Conservation (phyloP, 1,284 basidiomycete genomes). For the Trichosporon sp. region DNA sequence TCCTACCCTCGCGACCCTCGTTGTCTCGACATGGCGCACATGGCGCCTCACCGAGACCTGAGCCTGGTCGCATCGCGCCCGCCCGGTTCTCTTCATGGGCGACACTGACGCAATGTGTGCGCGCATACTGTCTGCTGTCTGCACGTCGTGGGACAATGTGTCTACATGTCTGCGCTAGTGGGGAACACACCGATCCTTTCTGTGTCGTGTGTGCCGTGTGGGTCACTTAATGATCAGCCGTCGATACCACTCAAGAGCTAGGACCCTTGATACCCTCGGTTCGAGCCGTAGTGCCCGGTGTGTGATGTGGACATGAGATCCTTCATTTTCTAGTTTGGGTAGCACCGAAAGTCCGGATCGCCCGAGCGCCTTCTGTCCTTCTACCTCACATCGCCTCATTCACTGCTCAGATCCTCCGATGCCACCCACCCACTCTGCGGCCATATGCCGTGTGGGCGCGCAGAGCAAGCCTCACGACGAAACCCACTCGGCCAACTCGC, state of each 20-base stretch:
- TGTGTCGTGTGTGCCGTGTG: background rate
- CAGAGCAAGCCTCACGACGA: background rate
- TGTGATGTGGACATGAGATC: background rate
- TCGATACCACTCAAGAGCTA: background rate
- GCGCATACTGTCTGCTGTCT: no score
- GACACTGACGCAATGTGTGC: background rate
- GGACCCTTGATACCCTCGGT: background rate
- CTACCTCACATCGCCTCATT: background rate
- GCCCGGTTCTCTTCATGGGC: background rate
- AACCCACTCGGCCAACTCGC: background rate
- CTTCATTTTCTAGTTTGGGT: background rate
- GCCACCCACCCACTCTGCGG: no score
- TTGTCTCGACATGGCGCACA: background rate
- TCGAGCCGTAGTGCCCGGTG: background rate
- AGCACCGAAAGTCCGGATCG: background rate
- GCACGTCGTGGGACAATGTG: background rate
- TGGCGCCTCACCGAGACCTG: background rate
- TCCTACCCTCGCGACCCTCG: background rate
- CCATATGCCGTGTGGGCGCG: background rate
- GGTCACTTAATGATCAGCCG: background rate
- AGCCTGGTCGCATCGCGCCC: background rate
- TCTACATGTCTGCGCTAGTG: no score
- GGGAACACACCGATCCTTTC: background rate
- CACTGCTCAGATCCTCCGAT: background rate
- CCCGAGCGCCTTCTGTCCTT: background rate